Base-by-base conservation (phyloP, 331 rosid species). In the Dryas integrifolia region DNA sequence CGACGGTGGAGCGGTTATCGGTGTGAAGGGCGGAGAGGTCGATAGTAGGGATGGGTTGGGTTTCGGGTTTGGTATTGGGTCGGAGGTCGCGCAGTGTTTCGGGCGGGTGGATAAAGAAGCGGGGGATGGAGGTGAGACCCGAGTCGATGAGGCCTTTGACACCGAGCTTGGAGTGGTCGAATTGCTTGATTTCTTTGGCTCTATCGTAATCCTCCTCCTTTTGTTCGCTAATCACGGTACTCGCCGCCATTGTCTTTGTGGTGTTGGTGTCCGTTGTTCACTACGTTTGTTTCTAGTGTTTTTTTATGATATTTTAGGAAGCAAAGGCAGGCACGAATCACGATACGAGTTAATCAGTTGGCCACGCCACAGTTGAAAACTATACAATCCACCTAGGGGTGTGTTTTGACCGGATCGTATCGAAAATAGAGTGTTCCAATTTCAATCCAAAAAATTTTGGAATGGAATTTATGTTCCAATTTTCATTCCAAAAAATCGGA, bases 61-160 rank as follows among this genome's bases (percentile, higher is more conserved):
- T 2, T 4, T 66, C 18, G 66, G 44, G 1, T 24, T 15, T 50
- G 21, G 65, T 16, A 0, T 7, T 4, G 9, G 81, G 39, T 50
- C 46, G 52, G 21, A 84, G 82, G 14, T 70, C 87, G 41, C 76
- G 46, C 12, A 80, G 53, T 8, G 82, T 80, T 53, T 90, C 93
- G 15, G 85, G 88, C 0, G 89, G 88, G 72, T 88, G 93, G 50
- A 90, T 79, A 73, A 90, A 88, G 87, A 90, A 69, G 5, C 82
- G 40, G 13, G 96, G 96, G 56, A 90, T 83, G 35, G 84, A 56
- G 44, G 76, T 39, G 79, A 91, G 48, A 18, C 94, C 92, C 11
- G 95, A 81, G 58, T 88, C 95, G 5, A 88, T 40, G 15, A 90
- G 83, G 73, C 97, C 95, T 67, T 86, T 90, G 48, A 86, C 92